Evolutionary conservation across 345 rosid species (phyloP).

Genomic region (Ceriops zippeliana): DNA sequence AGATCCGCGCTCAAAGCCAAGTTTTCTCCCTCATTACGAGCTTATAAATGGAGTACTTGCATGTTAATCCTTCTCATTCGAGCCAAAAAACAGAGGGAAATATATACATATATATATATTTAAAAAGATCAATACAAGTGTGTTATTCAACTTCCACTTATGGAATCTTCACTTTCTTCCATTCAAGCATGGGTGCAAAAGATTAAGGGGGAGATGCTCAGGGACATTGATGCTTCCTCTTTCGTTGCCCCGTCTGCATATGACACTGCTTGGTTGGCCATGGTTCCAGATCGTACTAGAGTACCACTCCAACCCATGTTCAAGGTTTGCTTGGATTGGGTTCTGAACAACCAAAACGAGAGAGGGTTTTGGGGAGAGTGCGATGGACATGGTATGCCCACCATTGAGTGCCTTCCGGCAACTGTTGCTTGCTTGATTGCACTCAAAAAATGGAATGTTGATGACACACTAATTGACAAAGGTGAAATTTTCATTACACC

Average conservation of each 20-base stretch:
- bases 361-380: conserved; percentile 57
- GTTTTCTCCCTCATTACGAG: no score
- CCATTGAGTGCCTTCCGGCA: conserved; percentile 38
- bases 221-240: conserved; percentile 18
- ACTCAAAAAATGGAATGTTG: conserved; percentile 46
- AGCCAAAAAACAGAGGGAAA: no score
- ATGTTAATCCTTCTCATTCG: neutral
- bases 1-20: no score
- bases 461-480: conserved; percentile 18
- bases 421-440: conserved; percentile 53
- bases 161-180: conserved; percentile 1
- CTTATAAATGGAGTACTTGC: neutral
- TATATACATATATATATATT: no score
- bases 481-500: conserved; percentile 26
- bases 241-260: conserved; percentile 50
- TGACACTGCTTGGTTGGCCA: conserved; percentile 60
- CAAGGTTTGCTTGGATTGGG: conserved; percentile 52
- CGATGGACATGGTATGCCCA: conserved; percentile 26
- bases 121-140: no score
- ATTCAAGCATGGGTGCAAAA: conserved; percentile 26
- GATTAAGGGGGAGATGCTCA: conserved; percentile 30
- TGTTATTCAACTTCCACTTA: no score
- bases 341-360: conserved; percentile 41
- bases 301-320: conserved; percentile 44
- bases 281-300: conserved; percentile 32